These are phyloP conservation scores for Bruguiera gymnorhiza DNA, from an alignment of 345 rosid genomes.

Conservation along the genomic window DNA sequence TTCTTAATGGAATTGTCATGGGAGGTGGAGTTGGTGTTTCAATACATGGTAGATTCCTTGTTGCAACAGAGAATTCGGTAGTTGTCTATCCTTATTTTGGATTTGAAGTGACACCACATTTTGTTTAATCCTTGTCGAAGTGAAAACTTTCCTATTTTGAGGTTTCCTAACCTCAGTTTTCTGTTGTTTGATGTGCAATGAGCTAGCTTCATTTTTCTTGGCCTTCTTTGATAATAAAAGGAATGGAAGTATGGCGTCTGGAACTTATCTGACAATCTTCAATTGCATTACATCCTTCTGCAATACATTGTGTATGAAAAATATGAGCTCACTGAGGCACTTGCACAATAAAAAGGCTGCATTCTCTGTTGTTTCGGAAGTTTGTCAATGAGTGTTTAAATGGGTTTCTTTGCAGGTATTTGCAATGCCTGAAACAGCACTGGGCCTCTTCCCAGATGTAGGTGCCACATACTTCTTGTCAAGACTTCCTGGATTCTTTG, in stretches of 20 bases:
- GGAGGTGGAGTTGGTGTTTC: conserved; percentile 88
- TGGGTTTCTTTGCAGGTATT: conserved; percentile 45
- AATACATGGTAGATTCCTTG: conserved; percentile 68
- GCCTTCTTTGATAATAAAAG: not conserved
- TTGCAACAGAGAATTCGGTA: conserved; percentile 82
- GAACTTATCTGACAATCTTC: not conserved
- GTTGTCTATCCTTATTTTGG: conserved; percentile 1
- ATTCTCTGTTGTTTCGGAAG: not conserved
- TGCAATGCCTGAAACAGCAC: conserved; percentile 86
- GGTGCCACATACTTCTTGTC: conserved; percentile 83
- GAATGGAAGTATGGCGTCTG: not conserved
- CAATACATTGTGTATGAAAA: no score
- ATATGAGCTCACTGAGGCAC: no score
- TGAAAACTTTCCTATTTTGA: not conserved
- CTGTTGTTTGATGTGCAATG: not conserved
- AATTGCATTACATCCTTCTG: not conserved
- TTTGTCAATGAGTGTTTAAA: not conserved
- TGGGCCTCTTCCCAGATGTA: conserved; percentile 83
- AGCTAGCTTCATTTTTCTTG: not conserved
- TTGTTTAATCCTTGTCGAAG: not conserved
- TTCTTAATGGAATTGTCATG: conserved; percentile 81
- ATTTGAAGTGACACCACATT: conserved; percentile 8
- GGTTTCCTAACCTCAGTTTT: not conserved
- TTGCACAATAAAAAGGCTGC: not conserved
- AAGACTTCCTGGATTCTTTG: conserved; percentile 81